Base-by-base conservation (phyloP, 75 land plant genomes). In the Isoetes taiwanensis region DNA sequence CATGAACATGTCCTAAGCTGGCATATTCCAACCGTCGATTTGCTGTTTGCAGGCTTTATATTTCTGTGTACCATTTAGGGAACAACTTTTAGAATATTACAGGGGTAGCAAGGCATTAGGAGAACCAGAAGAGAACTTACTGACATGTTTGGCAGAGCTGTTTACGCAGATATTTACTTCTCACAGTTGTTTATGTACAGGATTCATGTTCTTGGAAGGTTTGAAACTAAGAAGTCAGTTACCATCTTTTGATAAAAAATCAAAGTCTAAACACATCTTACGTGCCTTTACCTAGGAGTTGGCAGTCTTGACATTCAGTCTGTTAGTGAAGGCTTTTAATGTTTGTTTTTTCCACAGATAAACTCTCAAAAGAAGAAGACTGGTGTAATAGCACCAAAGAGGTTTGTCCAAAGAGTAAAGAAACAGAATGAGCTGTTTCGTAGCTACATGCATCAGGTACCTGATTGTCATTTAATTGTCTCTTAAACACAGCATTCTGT, bases 391-490 rank as follows among this genome's bases (percentile, higher is more conserved):
- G 85, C 97, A 26, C 97, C 97, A 17, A 87, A 81, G 62, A 80
- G 95, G 9, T 91, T 91, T 75, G 96, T 91, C 17, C 89, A 83
- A 63, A 85, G 96, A 63, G 72, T 91, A 53, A 87, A 77, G 76
- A 91, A 91, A 59, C 74, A 91, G 57, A 87, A 91, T 75, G 97
- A 91, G 46, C 75, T 87, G 58, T 91, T 91, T 46, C 83, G 97
- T 27, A 81, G 93, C 67, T 91, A 83, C 56, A 91, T 91, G 97
- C 97, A 91, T 41, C 95, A 91, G 89, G 97, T 91, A 68, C 35
- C 39, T 37, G 39, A 37, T 9, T 37, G 14, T 14, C 39, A 9
- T 9, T 9, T 9, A 9, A 14, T 9, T 10, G 14, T 37, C 39
- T 10, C 9, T 10, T 37, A 10, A 37, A 10, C 39, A 37, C 9